These are phyloP conservation scores for Neostapfia colusana DNA, from an alignment of 176 grass and related monocot genomes.

Conservation along the genomic window DNA sequence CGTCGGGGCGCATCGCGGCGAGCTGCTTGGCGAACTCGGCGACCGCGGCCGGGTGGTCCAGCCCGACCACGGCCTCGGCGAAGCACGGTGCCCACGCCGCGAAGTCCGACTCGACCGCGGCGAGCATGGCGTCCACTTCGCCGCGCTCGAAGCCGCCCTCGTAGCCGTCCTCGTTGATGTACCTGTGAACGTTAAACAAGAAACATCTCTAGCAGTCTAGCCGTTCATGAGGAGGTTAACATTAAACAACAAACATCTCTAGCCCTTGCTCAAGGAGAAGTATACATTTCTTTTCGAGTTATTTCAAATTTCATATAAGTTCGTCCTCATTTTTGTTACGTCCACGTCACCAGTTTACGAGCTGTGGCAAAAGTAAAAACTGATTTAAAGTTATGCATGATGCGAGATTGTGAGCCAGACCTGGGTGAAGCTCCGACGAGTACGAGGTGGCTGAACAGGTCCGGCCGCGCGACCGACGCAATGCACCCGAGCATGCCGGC, in stretches of 20 bases:
- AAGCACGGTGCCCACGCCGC: conserved; percentile 49
- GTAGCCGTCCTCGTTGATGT: conserved; percentile 71
- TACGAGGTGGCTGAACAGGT: conserved; percentile 70
- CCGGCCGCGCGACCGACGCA: conserved; percentile 58
- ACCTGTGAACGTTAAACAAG: conserved; percentile 30
- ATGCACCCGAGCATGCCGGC: conserved; percentile 84
- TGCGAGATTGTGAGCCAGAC: not conserved
- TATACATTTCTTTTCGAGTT: not conserved
- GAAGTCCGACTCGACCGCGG: conserved; percentile 51
- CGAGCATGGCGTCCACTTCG: conserved; percentile 57
- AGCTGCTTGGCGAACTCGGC: conserved; percentile 51
- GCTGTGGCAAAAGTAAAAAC: not conserved
- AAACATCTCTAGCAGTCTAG: not conserved
- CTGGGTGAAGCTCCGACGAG: conserved; percentile 77
- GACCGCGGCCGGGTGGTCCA: conserved; percentile 30
- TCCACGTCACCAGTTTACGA: not conserved
- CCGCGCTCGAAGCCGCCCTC: conserved; percentile 61
- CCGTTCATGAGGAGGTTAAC: not conserved
- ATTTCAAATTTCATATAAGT: not conserved
- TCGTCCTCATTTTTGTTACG: not conserved
- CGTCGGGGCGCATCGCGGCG: conserved; percentile 52
- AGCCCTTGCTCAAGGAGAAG: not conserved
- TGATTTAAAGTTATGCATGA: not conserved
- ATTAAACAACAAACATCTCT: not conserved
- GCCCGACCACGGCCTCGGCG: conserved; percentile 44